Base-by-base conservation (phyloP, 805 yeast species). In the Ogataea nakhonphanomensis region DNA sequence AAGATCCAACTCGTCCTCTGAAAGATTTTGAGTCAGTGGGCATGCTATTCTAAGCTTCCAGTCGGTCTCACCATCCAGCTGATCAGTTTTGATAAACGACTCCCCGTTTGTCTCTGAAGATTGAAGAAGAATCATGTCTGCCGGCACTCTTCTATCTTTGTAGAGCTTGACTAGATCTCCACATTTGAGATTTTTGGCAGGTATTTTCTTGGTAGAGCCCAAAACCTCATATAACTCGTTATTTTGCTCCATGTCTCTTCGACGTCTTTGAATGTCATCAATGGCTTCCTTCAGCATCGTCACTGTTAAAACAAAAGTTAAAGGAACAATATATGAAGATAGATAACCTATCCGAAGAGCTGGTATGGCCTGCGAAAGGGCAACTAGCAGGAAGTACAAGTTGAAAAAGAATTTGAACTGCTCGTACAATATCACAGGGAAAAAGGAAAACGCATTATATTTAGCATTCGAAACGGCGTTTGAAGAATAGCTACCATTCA, bases 371-470 rank as follows among this genome's bases (percentile, higher is more conserved):
- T 93, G 99, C 5, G 97, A 89, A 45, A 95, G 72, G 11, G 99
- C 98, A 49, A 95, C 99, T 14, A 95, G 57, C 37, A 95, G 66
- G 59, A 93, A 93, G 63, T 93, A 93, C 34, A 93, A 67, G 64
- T 93, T 93, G 73, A 89, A 93, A 65, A 93, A 93, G 62, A 93
- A 91, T 67, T 90, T 89, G 78, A 93, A 93, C 69, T 93, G 99
- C 60, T 91, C 96, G 62, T 85, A 95, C 23, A 93, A 72, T 39
- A 93, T 79, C 30, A 87, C 72, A 3, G 99, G 99, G 8, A 93
- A 65, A 55, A 93, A 93, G 1, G 95, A 80, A 26, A 88, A 59
- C 2, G 93, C 86, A 53, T 86, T 86, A 65, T 93, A 93, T 64
- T 90, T 91, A 15, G 99, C 98, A 63, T 93, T 93, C 33, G 95